These are phyloP conservation scores for Gossypium mustelinum DNA, from an alignment of 345 rosid genomes.

Conservation along the genomic window DNA sequence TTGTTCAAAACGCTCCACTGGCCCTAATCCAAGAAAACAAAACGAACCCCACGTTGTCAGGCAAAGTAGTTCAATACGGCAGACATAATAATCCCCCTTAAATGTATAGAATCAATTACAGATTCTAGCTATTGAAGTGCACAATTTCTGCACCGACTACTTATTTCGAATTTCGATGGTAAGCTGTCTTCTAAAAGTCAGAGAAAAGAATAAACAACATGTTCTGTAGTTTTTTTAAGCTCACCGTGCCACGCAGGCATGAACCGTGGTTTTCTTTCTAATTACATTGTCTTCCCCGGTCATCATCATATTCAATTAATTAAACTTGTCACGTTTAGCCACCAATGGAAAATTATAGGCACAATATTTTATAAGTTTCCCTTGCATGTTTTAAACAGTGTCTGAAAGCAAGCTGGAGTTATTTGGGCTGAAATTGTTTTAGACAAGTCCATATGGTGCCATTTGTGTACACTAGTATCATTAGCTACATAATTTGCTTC, in stretches of 20 bases:
- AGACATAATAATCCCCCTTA: background rate
- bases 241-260: background rate
- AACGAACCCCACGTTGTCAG: background rate
- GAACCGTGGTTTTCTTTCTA: background rate
- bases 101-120: background rate
- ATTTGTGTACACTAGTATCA: background rate
- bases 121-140: background rate
- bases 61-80: background rate
- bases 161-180: background rate
- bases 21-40: conserved; percentile 22
- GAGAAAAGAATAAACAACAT: background rate
- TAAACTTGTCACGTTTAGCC: background rate
- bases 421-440: conserved; percentile 9
- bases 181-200: background rate
- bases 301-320: background rate
- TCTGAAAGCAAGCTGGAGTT: conserved; percentile 31
- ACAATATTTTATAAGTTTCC: too few relatives aligned
- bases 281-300: background rate
- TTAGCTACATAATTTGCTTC: background rate
- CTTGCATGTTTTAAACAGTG: conserved; percentile 27
- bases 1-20: conserved; percentile 22
- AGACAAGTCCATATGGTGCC: background rate
- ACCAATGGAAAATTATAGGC: background rate
- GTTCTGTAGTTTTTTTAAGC: background rate
- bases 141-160: background rate